phyloP scores from a whole-genome alignment of 2,329 filamentous ascomycete genomes.

The Capronia coronata region DNA sequence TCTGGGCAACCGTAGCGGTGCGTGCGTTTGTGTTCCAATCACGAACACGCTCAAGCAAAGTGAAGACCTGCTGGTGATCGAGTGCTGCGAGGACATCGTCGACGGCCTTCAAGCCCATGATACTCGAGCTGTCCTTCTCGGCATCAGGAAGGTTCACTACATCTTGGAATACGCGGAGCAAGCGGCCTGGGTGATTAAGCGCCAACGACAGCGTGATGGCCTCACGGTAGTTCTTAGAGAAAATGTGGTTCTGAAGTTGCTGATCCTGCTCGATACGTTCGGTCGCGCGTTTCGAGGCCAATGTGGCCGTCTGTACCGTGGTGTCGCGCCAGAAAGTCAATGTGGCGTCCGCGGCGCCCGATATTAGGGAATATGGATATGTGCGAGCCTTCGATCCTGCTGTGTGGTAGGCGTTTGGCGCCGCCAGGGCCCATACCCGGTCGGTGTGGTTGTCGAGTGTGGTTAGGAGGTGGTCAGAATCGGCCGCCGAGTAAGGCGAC shows the following conservation, averaged over 20 bases:
- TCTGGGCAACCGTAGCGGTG: constrained; percentile 77
- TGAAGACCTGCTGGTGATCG: constrained; percentile 77
- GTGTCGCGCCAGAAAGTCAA: constrained; percentile 96
- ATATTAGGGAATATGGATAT: constrained; percentile 64
- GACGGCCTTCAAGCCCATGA: constrained; percentile 52
- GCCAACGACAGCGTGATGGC: constrained; percentile 87
- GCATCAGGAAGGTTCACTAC: constrained; percentile 54
- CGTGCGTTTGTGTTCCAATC: constrained; percentile 98
- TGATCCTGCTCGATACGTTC: constrained; percentile 90
- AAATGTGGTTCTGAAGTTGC: constrained; percentile 85
- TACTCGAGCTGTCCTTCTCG: constrained; percentile 32
- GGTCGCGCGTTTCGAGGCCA: constrained; percentile 65
- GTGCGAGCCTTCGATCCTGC: constrained; percentile 26
- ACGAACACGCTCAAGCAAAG: constrained; percentile 70
- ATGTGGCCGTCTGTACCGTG: constrained; percentile 69
- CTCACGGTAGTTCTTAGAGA: constrained; percentile 79
- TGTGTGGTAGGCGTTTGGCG: constrained; percentile 33
- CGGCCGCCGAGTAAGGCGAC: constrained; percentile 59
- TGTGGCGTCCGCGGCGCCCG: constrained; percentile 84
- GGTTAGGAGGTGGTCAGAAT: constrained; percentile 66
- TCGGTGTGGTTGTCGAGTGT: constrained; percentile 97
- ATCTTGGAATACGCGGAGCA: constrained; percentile 75
- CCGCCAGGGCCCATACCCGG: constrained; percentile 86
- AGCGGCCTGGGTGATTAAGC: constrained; percentile 84
- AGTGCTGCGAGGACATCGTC: constrained; percentile 76